phyloP scores from a whole-genome alignment of 306 rosid species.

The Gillenia trifoliata region DNA sequence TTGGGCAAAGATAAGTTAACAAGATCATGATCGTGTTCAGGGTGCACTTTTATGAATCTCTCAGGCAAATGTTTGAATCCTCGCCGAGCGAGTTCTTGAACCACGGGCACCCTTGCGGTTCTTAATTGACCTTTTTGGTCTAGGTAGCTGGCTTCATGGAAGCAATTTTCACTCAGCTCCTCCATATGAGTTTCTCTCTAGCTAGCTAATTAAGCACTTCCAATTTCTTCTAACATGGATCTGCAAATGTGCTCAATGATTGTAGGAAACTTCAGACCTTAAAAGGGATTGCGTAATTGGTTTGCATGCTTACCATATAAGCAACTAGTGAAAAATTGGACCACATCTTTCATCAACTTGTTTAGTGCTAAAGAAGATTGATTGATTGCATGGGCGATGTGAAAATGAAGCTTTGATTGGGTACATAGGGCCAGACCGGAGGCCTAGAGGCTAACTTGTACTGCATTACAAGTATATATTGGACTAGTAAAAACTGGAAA shows the following conservation, averaged over 20 bases:
- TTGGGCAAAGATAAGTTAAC: not conserved
- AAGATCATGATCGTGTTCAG: not conserved
- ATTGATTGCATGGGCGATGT: not conserved
- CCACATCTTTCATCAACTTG: not conserved
- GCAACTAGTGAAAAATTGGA: not conserved
- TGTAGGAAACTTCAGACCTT: not conserved
- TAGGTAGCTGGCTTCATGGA: conserved; percentile 7
- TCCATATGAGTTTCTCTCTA: not conserved
- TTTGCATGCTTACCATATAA: not conserved
- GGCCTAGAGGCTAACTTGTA: not conserved
- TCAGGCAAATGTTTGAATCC: not conserved
- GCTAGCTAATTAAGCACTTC: not conserved
- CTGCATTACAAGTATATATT: not conserved
- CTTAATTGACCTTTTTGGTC: conserved; percentile 4
- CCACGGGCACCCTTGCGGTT: not conserved
- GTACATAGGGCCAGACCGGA: not conserved
- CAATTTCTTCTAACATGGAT: not conserved
- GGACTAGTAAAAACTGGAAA: not conserved
- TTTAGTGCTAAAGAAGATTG: not conserved
- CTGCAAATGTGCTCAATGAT: not conserved
- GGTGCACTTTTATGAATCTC: not conserved
- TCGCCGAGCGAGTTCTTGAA: conserved; percentile 9
- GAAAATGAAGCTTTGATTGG: not conserved
- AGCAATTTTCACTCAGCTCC: not conserved
- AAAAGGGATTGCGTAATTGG: not conserved